Evolutionary conservation across 306 rosid species (phyloP), one percentile per base, ranked within the genome.

Genomic region (Biancaea sappan): DNA sequence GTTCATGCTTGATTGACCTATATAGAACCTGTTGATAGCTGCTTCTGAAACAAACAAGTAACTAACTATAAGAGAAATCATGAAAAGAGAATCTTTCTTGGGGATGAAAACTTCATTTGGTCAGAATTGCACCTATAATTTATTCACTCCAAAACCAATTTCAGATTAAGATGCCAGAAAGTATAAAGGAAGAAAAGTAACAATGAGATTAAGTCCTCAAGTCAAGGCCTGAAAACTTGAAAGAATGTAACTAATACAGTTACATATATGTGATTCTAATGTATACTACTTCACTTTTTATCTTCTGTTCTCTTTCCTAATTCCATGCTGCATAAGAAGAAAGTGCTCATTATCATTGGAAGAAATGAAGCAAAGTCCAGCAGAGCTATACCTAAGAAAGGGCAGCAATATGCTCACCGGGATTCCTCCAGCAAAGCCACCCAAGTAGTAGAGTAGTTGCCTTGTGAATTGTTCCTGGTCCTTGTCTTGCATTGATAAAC

Each of bases 331-430:
- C 61, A 34, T 46, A 19, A 59, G 35, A 60, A 41, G 35, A 71
- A 21, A 44, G 51, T n/a, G 38, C 22, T 28, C 38, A 51, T 54
- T 34, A 56, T 77, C 67, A 74, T 37, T 66, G 29, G 44, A 82
- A 76, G 73, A 76, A 86, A 64, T 54, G 68, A 80, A 75, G 75
- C 67, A 83, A 78, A 85, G 84, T 80, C 83, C 79, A 86, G 79
- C 86, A 77, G 94, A 89, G 81, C 84, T 82, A 87, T 91, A 92
- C 96, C 97, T 91, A 91, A 81, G 78, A 89, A 91, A 91, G 76
- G 84, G 94, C 86, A 86, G 90, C 94, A 80, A 84, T 86, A 85
- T 90, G 92, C 99, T 92, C 99, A 94, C 97, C 99, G 97, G 92
- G 86, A 94, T 94, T 87, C 97, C 97, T 61, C 84, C 90, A 88